Conservation (phyloP, 805 yeast species). For the Candida railenensis region DNA sequence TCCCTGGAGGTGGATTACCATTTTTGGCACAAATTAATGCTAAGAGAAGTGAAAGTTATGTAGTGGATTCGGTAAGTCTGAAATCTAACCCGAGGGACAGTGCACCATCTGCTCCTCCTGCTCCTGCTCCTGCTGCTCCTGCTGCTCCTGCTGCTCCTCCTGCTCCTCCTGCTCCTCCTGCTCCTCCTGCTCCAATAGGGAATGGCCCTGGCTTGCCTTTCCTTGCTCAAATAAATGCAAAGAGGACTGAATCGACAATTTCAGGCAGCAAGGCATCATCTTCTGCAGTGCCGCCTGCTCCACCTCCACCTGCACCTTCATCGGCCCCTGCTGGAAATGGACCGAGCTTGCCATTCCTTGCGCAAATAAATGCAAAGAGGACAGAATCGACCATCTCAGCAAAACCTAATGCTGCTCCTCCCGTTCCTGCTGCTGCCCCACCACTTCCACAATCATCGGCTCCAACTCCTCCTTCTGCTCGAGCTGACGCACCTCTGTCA, state of each 20-base stretch:
- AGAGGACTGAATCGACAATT: conserved; percentile 12
- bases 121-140: conserved; percentile 16
- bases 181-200: conserved; percentile 16
- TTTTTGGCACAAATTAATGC: conserved; percentile 59
- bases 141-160: conserved; percentile 9
- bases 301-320: conserved; percentile 21
- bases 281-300: conserved; percentile 16
- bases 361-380: conserved; percentile 56
- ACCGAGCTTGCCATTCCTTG: conserved; percentile 50
- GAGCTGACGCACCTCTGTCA: conserved; percentile 26
- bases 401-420: conserved; percentile 47
- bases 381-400: no score
- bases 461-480: conserved; percentile 14
- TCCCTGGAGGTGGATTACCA: conserved; percentile 46
- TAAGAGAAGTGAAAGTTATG: conserved; percentile 51
- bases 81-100: neutral
- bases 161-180: conserved; percentile 13
- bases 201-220: conserved; percentile 10
- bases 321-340: conserved; percentile 15
- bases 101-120: conserved; percentile 18
- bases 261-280: conserved; percentile 10
- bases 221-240: conserved; percentile 13
- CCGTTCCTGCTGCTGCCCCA: conserved; percentile 15
- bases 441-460: conserved; percentile 23
- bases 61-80: conserved; percentile 38